Evolutionary conservation across 176 grass and related monocot genomes (phyloP).

Genomic region (Oropetium thomaeum): DNA sequence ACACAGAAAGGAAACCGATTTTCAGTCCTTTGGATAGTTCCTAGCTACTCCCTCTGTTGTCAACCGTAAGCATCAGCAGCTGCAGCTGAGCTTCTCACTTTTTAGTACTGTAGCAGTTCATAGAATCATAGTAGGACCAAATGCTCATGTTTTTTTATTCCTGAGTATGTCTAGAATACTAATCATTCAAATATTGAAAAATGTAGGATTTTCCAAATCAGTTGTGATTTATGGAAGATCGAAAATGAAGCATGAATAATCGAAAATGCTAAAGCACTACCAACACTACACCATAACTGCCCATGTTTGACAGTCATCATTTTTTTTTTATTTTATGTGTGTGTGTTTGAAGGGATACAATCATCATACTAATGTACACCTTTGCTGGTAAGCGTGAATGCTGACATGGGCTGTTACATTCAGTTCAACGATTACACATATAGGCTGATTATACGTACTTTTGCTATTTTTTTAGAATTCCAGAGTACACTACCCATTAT

Average conservation of each 20-base stretch:
- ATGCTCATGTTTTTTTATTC: no score
- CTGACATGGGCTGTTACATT: neutral
- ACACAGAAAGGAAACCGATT: no score
- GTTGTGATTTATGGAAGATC: neutral
- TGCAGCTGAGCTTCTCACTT: neutral
- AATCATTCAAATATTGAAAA: neutral
- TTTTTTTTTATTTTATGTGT: no score
- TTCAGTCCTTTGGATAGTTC: neutral
- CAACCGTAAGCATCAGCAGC: neutral
- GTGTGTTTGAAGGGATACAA: no score
- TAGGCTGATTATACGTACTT: neutral
- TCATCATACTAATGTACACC: neutral
- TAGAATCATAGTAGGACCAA: no score
- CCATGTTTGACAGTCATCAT: no score
- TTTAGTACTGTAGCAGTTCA: neutral
- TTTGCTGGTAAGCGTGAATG: neutral
- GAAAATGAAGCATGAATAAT: neutral
- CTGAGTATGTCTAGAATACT: no score
- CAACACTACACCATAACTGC: no score
- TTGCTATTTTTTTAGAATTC: neutral
- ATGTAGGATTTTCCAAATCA: neutral
- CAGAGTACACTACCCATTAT: neutral
- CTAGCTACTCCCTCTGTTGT: no score
- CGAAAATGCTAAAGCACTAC: neutral
- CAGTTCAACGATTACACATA: neutral